phyloP scores from a whole-genome alignment of 2,329 filamentous ascomycete species.

The Pyricularia sp. region DNA sequence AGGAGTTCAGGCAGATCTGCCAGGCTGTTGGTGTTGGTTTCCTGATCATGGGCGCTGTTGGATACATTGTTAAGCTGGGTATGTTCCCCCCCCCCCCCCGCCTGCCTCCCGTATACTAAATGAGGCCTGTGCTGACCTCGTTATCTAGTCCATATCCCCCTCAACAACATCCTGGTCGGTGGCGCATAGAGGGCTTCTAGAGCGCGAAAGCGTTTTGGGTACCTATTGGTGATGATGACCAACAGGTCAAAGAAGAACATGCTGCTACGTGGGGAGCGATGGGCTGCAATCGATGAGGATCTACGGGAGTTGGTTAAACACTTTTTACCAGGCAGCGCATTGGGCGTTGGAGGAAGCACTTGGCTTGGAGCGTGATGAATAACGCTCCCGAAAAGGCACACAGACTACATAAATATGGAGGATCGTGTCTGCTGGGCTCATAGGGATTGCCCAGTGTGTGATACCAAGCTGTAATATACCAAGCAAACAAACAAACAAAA shows the following conservation, averaged over 20 bases:
- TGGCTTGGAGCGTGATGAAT: neutral
- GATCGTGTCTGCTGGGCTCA: neutral
- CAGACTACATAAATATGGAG: neutral
- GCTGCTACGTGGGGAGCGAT: neutral
- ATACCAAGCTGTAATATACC: neutral
- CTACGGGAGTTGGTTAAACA: neutral
- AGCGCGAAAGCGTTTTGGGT: neutral
- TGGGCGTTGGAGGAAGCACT: neutral
- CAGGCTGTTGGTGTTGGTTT: conserved; percentile 59
- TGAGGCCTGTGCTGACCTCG: neutral
- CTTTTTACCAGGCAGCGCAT: neutral
- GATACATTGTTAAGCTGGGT: conserved; percentile 64
- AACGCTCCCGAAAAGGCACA: neutral
- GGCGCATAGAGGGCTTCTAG: conserved; percentile 38
- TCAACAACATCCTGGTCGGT: conserved; percentile 62
- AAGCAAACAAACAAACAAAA: neutral
- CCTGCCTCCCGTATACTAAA: neutral
- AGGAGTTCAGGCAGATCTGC: conserved; percentile 44
- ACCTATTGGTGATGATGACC: neutral
- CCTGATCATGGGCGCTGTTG: conserved; percentile 61
- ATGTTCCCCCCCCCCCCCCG: conserved; percentile 11
- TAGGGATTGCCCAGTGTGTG: neutral
- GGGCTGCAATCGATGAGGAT: neutral
- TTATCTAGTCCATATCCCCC: conserved; percentile 52
- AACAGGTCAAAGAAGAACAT: neutral